phyloP scores from a whole-genome alignment of 2,329 filamentous ascomycete species.

The Alternaria ventricosa region DNA sequence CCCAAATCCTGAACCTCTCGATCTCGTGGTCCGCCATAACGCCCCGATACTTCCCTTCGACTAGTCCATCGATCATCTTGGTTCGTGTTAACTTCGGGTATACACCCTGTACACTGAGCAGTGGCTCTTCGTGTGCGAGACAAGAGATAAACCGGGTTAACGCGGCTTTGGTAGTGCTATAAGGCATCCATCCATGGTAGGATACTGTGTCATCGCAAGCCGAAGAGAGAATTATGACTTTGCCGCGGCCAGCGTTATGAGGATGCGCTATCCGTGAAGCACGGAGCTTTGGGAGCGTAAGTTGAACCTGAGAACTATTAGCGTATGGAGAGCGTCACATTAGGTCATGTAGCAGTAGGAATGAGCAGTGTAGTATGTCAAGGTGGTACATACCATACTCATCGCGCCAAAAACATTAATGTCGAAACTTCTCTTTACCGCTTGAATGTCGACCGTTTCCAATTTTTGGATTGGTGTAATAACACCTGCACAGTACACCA shows the following conservation, averaged over 20 bases:
- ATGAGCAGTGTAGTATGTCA: background rate
- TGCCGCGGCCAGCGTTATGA: slow-evolving; percentile 27
- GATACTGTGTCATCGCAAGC: slow-evolving; percentile 29
- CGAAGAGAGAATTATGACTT: slow-evolving; percentile 28
- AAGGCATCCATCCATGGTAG: slow-evolving; percentile 34
- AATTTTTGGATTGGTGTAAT: slow-evolving; percentile 31
- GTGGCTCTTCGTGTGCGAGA: slow-evolving; percentile 34
- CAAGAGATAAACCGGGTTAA: slow-evolving; percentile 32
- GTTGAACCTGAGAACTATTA: slow-evolving; percentile 18
- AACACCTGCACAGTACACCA: slow-evolving; percentile 32
- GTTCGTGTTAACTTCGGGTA: slow-evolving; percentile 37
- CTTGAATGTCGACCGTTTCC: slow-evolving; percentile 25
- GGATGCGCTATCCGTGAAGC: slow-evolving; percentile 14
- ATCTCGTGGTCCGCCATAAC: slow-evolving; percentile 38
- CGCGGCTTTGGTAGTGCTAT: slow-evolving; percentile 35
- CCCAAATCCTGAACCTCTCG: slow-evolving; percentile 33
- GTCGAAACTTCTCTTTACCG: slow-evolving; percentile 25
- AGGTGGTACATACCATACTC: slow-evolving; percentile 24
- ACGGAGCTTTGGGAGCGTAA: slow-evolving; percentile 27
- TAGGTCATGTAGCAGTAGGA: background rate
- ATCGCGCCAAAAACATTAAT: slow-evolving; percentile 37
- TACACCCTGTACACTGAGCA: slow-evolving; percentile 30
- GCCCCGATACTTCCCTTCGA: slow-evolving; percentile 26
- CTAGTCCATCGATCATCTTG: slow-evolving; percentile 31
- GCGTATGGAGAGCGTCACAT: background rate